Conservation (phyloP, 495 filamentous ascomycete species). For the Hyaloscypha bicolor region DNA sequence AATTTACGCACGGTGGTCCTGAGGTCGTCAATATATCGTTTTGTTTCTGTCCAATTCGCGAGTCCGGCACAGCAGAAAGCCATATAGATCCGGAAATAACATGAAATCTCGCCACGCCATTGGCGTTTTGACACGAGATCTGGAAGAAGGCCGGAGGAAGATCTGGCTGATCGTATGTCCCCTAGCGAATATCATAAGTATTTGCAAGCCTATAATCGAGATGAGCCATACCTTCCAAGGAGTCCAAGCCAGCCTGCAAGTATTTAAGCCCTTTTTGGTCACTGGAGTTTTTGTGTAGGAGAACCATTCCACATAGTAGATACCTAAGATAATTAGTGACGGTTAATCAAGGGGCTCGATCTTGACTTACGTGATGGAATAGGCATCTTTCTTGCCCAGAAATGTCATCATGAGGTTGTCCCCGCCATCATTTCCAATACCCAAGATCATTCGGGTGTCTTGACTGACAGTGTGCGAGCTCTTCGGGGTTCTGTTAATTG, state of each 20-base stretch:
- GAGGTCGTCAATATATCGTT: conserved; percentile 44
- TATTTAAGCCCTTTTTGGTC: conserved; percentile 70
- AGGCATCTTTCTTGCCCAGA: conserved; percentile 51
- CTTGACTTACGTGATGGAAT: conserved; percentile 46
- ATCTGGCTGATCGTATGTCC: conserved; percentile 34
- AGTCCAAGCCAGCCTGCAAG: conserved; percentile 64
- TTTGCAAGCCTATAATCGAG: conserved; percentile 28
- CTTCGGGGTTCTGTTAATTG: conserved; percentile 68
- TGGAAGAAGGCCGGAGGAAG: conserved; percentile 40
- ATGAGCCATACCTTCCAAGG: conserved; percentile 51
- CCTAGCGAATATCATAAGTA: conserved; percentile 21
- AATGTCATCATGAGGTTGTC: conserved; percentile 51
- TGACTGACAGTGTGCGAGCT: conserved; percentile 70
- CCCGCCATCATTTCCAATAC: conserved; percentile 47
- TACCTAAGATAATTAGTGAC: conserved; percentile 35
- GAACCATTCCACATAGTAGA: conserved; percentile 70
- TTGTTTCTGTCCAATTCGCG: conserved; percentile 48
- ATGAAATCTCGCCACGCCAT: conserved; percentile 47
- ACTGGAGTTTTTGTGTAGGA: conserved; percentile 62
- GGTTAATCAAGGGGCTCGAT: not conserved
- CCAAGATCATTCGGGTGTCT: conserved; percentile 55
- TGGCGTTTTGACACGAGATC: conserved; percentile 44
- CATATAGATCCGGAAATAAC: conserved; percentile 49
- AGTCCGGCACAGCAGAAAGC: conserved; percentile 49
- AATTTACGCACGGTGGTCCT: conserved; percentile 33